Evolutionary conservation across 352 stramenopile genomes (phyloP), one percentile per base, ranked within the genome.

Genomic region (Globisporangium barbulae): DNA sequence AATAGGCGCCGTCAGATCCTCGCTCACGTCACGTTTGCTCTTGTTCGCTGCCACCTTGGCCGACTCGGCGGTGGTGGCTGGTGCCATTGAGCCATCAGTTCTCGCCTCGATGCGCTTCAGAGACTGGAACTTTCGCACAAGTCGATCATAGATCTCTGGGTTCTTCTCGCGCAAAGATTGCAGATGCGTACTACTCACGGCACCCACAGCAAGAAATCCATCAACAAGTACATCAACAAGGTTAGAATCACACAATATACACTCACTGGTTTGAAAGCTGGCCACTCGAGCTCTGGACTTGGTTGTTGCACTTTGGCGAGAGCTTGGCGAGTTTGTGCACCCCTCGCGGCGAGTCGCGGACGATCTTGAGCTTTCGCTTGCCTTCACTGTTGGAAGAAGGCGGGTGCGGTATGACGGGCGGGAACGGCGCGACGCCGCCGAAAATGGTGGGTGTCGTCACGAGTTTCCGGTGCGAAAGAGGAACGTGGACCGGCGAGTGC

Each of bases 381-480:
- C 13, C 15, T n/a, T 56, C 44, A 13, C 44, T 49, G 8, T 53
- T 42, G 4, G 67, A 42, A 47, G 59, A 59, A 2, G 47, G 53
- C 6, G 53, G 57, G 45, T 57, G 48, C 8, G 68, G 60, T 25
- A 61, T 55, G 2, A 75, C 62, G 0, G 75, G 77, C 35, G 69
- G 70, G 44, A 81, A 79, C 3, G 76, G 79, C 1, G 66, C 69
- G 12, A 85, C 69, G 3, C 65, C 53, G 35, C 71, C 67, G 59
- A 90, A 85, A 49, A 86, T 75, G 45, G 68, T 69, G 2, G 75
- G 77, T 0, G 75, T 55, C 22, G 79, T 61, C 53, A 92, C 78
- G 37, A 88, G 61, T 47, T 92, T 92, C 52, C 81, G 79, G 67
- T 90, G 83, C 1, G 73, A 42, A 1, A 92, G 61, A 8, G 83